Percentiles rank a stretch among this genome's conserved stretches.
phyloP scores from a whole-genome alignment of 129 eudicot species.

The Oenanthe sinensis region DNA sequence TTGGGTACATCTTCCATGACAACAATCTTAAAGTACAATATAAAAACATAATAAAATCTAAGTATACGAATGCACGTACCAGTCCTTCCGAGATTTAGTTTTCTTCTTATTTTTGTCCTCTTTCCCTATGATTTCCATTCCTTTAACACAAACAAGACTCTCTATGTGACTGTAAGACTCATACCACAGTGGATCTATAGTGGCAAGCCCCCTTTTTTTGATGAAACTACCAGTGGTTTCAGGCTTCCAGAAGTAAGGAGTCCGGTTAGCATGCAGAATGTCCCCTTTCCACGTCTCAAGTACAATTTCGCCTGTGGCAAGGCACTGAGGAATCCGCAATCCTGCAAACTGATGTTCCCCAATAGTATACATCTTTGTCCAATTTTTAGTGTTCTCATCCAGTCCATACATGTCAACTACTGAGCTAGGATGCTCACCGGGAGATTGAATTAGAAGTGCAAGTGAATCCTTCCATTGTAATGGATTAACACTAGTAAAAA shows the following conservation, averaged over 20 bases:
- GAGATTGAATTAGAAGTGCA: neutral
- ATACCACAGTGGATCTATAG: neutral
- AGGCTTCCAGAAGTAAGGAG: neutral
- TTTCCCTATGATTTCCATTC: neutral
- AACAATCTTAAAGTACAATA: neutral
- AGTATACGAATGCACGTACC: neutral
- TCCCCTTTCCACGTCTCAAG: neutral
- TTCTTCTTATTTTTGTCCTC: neutral
- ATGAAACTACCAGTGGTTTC: neutral
- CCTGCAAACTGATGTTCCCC: neutral
- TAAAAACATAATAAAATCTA: neutral
- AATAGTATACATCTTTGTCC: neutral
- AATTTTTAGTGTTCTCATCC: neutral
- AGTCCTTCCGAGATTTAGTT: neutral
- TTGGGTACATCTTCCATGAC: neutral
- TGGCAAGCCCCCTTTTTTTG: neutral
- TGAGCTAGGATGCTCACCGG: neutral
- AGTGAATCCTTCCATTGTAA: neutral
- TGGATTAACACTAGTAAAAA: neutral
- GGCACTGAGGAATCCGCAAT: neutral
- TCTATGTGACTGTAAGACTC: neutral
- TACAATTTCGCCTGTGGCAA: neutral
- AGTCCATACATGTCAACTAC: neutral
- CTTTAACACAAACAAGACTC: constrained; percentile 1
- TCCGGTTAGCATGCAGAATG: neutral